These are phyloP conservation scores for Lasiosphaeria ovina DNA, from an alignment of 495 filamentous ascomycete species.

Conservation along the genomic window DNA sequence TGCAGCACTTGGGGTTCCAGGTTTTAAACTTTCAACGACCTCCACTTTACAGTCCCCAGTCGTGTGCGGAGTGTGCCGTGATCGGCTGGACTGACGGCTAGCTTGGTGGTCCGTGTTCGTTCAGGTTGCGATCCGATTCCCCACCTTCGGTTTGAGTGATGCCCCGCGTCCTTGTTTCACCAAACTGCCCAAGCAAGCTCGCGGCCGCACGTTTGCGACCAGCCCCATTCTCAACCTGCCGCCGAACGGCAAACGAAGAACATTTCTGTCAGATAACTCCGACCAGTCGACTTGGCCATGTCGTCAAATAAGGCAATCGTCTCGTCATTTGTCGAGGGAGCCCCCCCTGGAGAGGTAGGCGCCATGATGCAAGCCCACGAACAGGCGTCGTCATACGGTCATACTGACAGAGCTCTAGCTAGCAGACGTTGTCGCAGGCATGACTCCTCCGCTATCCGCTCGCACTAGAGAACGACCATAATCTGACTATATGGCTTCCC, in stretches of 20 bases:
- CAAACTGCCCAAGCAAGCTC: neutral
- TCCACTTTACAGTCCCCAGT: no score
- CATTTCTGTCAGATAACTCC: neutral
- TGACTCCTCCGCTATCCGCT: neutral
- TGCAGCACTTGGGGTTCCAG: no score
- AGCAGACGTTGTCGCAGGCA: constrained; percentile 85
- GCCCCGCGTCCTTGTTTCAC: neutral
- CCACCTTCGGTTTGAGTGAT: neutral
- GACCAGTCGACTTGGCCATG: constrained; percentile 23
- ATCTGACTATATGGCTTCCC: constrained; percentile 7
- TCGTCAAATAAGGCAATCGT: constrained; percentile 57
- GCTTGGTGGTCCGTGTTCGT: neutral
- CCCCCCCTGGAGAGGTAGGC: constrained; percentile 94
- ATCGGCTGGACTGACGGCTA: neutral
- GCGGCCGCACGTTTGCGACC: neutral
- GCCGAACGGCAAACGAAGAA: neutral
- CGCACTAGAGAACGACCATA: neutral
- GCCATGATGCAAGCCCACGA: constrained; percentile 4
- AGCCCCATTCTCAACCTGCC: neutral
- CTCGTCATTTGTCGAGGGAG: constrained; percentile 88
- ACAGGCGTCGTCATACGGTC: neutral
- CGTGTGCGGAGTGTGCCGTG: neutral
- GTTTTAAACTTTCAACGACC: no score
- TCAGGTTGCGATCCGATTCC: neutral
- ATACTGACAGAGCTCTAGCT: constrained; percentile 52